Evolutionary conservation across 305 asterid species (phyloP), one percentile per base, ranked within the genome.

Genomic region (Rubia balearica): DNA sequence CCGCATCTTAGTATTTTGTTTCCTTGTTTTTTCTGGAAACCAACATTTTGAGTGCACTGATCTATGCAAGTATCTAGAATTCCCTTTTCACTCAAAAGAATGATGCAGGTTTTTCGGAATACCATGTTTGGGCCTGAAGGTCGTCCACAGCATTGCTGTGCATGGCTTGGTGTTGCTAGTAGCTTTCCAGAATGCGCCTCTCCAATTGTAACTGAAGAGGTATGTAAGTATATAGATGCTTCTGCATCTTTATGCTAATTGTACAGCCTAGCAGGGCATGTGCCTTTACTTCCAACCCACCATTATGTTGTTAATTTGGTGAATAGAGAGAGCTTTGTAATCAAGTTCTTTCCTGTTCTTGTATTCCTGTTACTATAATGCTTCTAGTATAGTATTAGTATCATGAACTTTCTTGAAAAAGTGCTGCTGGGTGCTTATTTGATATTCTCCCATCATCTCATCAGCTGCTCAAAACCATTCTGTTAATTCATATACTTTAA

Each of bases 41-140:
- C 24, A 14, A 17, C 7, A 19, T 14, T 60, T 30, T 41, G 56
- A 56, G 12, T 61, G 42, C 46, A 68, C 13, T 40, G 19, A 49
- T 61, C 48, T 7, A 53, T 60, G 21, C 9, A 74, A 22, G 59
- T 27, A 27, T 62, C 21, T 53, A 5, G 51, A 43, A 70, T 80
- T 80, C 65, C 69, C 71, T 79, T 83, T 84, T 78, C 66, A 80
- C 24, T 36, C 73, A 68, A 51, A 51, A 77, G 38, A 73, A 30
- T 71, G 36, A 60, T 68, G 27, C 79, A 95, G 99, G 99, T 91
- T 74, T 95, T 95, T 68, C 92, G 98, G 65, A 91, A 91, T 85
- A 95, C 99, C 80, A 95, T 91, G 99, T 95, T 95, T 85, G 99
- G 97, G 76, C 99, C 98, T n/a, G 99, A 95, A 84, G 99, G 99